Conservation (phyloP, 2,329 filamentous ascomycete genomes). For the Penicillium brevicompactum region DNA sequence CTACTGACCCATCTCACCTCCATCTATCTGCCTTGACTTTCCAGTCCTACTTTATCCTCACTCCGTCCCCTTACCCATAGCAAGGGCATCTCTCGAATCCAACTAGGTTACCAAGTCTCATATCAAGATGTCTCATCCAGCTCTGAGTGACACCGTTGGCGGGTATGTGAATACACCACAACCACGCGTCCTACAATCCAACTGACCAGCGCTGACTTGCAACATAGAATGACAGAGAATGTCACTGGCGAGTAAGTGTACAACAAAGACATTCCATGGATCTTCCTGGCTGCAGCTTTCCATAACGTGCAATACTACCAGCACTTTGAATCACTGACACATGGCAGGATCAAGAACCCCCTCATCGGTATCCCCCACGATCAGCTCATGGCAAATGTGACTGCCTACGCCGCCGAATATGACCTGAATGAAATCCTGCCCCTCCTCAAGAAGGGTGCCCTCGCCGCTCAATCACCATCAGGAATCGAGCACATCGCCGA, state of each 20-base stretch:
- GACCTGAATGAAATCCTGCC: conserved; percentile 59
- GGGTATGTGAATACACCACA: conserved; percentile 7
- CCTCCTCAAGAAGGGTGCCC: conserved; percentile 54
- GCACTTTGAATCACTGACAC: neutral
- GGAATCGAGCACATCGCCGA: conserved; percentile 64
- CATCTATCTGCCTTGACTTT: too few relatives aligned
- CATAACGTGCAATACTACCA: neutral
- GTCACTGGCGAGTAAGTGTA: conserved; percentile 19
- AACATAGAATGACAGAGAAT: conserved; percentile 19
- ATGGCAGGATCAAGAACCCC: conserved; percentile 20
- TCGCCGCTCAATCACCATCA: conserved; percentile 71
- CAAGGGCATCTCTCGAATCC: neutral
- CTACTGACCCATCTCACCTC: too few relatives aligned
- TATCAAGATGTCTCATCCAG: conserved; percentile 5
- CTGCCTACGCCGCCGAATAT: conserved; percentile 53
- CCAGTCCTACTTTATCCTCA: too few relatives aligned
- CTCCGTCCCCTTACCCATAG: neutral
- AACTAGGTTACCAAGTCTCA: neutral
- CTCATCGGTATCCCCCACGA: conserved; percentile 14
- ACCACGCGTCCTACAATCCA: neutral
- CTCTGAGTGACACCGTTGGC: conserved; percentile 1
- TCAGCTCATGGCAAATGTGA: conserved; percentile 16
- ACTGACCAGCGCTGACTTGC: neutral
- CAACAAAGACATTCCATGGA: too few relatives aligned
- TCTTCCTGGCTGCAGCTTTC: too few relatives aligned